These are phyloP conservation scores for Tolypocladium ophioglossoides DNA, from an alignment of 2,329 filamentous ascomycete genomes.

Conservation along the genomic window DNA sequence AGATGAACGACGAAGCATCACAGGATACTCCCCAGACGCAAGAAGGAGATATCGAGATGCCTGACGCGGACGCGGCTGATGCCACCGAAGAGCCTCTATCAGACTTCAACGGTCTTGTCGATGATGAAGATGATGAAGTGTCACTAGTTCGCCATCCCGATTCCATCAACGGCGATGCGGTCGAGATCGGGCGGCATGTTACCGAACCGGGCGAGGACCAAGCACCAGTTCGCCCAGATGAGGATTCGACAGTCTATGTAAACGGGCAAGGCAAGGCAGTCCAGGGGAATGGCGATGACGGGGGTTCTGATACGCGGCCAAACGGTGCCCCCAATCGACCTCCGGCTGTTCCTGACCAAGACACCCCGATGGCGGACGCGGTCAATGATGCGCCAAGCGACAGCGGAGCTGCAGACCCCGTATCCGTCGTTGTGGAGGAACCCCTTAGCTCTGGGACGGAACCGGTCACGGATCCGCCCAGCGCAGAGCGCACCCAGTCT, in stretches of 20 bases:
- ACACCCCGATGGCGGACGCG: neutral
- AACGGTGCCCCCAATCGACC: neutral
- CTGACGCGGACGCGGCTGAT: slow-evolving; percentile 8
- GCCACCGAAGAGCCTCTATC: neutral
- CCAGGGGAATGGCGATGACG: neutral
- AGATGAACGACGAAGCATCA: slow-evolving; percentile 33
- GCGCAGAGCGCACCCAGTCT: slow-evolving; percentile 34
- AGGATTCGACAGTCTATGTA: neutral
- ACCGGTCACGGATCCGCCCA: slow-evolving; percentile 29
- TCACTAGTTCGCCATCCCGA: slow-evolving; percentile 20
- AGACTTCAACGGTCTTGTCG: slow-evolving; percentile 1
- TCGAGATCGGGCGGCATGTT: neutral
- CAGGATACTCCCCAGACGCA: slow-evolving; percentile 7
- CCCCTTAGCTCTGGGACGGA: slow-evolving; percentile 31
- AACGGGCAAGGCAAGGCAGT: neutral
- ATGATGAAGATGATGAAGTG: slow-evolving; percentile 22
- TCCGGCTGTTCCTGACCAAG: neutral
- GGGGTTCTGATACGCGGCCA: neutral
- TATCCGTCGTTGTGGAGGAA: slow-evolving; percentile 11
- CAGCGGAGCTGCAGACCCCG: neutral
- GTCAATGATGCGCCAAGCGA: neutral
- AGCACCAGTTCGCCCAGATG: neutral
- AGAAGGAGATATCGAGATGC: slow-evolving; percentile 14
- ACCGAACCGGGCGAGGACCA: neutral
- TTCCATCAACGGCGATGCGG: slow-evolving; percentile 6